Evolutionary conservation across 139 green algal species (phyloP).

Genomic region (Coelastrella sp.): DNA sequence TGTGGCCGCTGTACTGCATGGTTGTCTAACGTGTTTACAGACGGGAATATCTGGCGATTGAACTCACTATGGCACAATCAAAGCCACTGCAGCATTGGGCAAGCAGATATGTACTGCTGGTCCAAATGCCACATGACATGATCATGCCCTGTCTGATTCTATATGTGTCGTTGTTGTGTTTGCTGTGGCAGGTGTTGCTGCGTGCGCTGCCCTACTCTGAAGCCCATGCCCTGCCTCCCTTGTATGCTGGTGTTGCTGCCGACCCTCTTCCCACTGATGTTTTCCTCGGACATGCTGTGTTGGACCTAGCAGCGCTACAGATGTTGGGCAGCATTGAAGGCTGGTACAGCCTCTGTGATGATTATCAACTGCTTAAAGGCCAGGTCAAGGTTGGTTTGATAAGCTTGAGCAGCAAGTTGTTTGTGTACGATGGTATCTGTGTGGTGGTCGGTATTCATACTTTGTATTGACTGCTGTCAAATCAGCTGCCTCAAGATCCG

Average conservation of each 20-base stretch:
- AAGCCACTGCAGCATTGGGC: background rate
- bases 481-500: too few relatives aligned
- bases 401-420: background rate
- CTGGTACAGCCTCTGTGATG: constrained; percentile 38
- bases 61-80: too few relatives aligned
- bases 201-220: background rate
- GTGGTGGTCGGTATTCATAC: too few relatives aligned
- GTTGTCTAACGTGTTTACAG: too few relatives aligned
- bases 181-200: constrained; percentile 22
- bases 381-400: constrained; percentile 31
- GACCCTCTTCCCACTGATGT: background rate
- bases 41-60: too few relatives aligned
- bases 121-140: background rate
- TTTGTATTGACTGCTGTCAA: too few relatives aligned
- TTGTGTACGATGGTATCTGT: background rate
- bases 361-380: background rate
- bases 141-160: too few relatives aligned
- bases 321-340: constrained; percentile 36
- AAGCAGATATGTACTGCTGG: background rate
- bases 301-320: constrained; percentile 28
- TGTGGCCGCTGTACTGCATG: too few relatives aligned
- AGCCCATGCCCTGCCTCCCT: background rate
- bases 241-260: constrained; percentile 12
- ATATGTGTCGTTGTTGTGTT: too few relatives aligned
- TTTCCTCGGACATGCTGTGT: constrained; percentile 16